Percentiles rank a stretch among this genome's conserved stretches.
Conservation (phyloP, 768 basidiomycete genomes). For the Hygrophorus pudorinus region DNA sequence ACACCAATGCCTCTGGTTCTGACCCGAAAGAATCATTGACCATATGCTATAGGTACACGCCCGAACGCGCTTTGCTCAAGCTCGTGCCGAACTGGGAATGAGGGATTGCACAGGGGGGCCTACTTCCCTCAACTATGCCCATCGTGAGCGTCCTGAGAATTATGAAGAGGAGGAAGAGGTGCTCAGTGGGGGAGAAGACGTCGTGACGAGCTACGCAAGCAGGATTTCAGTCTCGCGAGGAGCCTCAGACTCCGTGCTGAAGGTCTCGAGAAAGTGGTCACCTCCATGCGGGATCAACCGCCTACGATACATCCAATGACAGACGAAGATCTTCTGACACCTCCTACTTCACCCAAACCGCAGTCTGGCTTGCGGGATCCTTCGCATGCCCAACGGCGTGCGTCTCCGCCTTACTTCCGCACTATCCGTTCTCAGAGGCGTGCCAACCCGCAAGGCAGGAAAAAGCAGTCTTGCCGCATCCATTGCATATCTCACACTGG, state of each 20-base stretch:
- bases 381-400: slow-evolving; percentile 75
- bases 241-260: slow-evolving; percentile 64
- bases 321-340: slow-evolving; percentile 42
- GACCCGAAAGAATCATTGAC: slow-evolving; percentile 49
- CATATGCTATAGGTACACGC: slow-evolving; percentile 81
- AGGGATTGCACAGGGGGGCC: slow-evolving; percentile 69
- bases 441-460: too few species aligned
- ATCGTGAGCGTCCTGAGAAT: slow-evolving; percentile 62
- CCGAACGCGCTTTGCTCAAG: slow-evolving; percentile 75
- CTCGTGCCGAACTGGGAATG: slow-evolving; percentile 80
- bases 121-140: slow-evolving; percentile 45
- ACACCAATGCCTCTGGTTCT: not conserved
- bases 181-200: slow-evolving; percentile 55
- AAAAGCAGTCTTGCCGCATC: too few species aligned
- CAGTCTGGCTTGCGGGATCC: slow-evolving; percentile 34
- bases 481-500: not conserved
- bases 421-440: slow-evolving; percentile 75
- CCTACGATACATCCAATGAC: slow-evolving; percentile 51
- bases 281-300: slow-evolving; percentile 71
- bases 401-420: slow-evolving; percentile 66
- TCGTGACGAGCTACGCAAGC: slow-evolving; percentile 40
- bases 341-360: slow-evolving; percentile 41
- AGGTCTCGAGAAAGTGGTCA: slow-evolving; percentile 74
- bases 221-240: slow-evolving; percentile 55
- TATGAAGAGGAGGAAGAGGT: slow-evolving; percentile 68